Conservation (phyloP, 176 grass and related monocot genomes). For the Zea luxurians region DNA sequence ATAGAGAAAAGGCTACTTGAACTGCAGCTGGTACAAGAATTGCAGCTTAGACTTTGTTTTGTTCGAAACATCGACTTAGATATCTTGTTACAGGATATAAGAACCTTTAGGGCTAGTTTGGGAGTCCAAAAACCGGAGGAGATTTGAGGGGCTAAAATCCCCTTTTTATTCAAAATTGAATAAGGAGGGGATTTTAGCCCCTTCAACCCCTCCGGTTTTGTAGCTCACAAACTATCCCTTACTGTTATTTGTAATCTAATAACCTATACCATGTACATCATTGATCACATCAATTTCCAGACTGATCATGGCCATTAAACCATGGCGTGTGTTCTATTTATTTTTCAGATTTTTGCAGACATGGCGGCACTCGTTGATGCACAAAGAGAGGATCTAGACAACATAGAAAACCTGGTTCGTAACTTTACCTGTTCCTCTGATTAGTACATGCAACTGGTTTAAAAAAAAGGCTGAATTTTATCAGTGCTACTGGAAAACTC, state of each 20-base stretch:
- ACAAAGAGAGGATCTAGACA: constrained; percentile 61
- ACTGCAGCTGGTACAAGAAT: constrained; percentile 65
- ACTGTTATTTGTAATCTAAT: not conserved
- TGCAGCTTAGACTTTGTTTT: not conserved
- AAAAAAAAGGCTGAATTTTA: not conserved
- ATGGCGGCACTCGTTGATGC: constrained; percentile 61
- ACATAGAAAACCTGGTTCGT: constrained; percentile 64
- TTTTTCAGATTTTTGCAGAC: constrained; percentile 55
- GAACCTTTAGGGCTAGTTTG: no score
- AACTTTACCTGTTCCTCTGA: not conserved
- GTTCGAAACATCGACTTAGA: not conserved
- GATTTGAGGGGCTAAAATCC: no score
- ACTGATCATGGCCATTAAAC: not conserved
- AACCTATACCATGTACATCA: not conserved
- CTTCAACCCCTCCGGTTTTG: no score
- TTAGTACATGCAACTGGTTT: not conserved
- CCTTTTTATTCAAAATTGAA: no score
- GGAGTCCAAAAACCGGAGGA: no score
- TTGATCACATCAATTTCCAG: not conserved
- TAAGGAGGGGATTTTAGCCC: no score
- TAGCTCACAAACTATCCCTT: no score
- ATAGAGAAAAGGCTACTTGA: constrained; percentile 86
- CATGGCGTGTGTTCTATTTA: not conserved
- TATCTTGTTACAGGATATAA: not conserved
- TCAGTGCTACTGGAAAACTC: not conserved